These are phyloP conservation scores for Closterium sp. DNA, from an alignment of 139 green algal species.

Conservation along the genomic window DNA sequence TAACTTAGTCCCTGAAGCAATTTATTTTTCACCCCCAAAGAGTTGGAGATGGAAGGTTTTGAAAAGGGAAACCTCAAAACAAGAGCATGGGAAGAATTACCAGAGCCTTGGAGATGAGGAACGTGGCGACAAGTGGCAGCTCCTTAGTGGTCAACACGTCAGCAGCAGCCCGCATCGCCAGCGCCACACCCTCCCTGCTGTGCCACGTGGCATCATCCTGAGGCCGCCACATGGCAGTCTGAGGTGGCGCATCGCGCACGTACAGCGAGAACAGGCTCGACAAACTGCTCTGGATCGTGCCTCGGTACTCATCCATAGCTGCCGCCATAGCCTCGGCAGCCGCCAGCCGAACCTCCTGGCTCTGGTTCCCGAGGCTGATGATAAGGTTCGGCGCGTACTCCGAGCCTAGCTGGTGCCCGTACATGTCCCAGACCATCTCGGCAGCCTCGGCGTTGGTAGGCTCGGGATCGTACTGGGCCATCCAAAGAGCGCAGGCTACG, in stretches of 20 bases:
- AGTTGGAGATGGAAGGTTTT: no score
- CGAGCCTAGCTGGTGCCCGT: conserved; percentile 36
- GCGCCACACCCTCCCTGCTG: conserved; percentile 63
- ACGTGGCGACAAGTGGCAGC: conserved; percentile 69
- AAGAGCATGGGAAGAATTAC: conserved; percentile 14
- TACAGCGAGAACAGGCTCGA: conserved; percentile 45
- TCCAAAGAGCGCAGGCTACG: conserved; percentile 32
- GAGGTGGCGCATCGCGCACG: conserved; percentile 1
- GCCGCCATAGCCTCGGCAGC: conserved; percentile 40
- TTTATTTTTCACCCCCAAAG: no score
- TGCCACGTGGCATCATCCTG: conserved; percentile 19
- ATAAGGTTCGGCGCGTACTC: conserved; percentile 36
- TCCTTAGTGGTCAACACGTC: conserved; percentile 57
- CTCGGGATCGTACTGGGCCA: conserved; percentile 44
- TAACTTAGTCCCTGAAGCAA: no score
- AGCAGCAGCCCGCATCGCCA: conserved; percentile 63
- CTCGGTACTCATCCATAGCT: conserved; percentile 47
- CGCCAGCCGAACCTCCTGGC: conserved; percentile 38
- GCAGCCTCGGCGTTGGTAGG: conserved; percentile 20
- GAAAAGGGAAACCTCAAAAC: no score
- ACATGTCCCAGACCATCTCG: conserved; percentile 47
- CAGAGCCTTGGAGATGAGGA: conserved; percentile 80
- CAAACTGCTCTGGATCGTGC: conserved; percentile 30
- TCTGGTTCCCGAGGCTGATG: not conserved
- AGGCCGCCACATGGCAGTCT: not conserved